Percentiles rank a stretch among this genome's conserved stretches.
Conservation (phyloP, 257 asterid species). For the Solanum megistacrolobum region DNA sequence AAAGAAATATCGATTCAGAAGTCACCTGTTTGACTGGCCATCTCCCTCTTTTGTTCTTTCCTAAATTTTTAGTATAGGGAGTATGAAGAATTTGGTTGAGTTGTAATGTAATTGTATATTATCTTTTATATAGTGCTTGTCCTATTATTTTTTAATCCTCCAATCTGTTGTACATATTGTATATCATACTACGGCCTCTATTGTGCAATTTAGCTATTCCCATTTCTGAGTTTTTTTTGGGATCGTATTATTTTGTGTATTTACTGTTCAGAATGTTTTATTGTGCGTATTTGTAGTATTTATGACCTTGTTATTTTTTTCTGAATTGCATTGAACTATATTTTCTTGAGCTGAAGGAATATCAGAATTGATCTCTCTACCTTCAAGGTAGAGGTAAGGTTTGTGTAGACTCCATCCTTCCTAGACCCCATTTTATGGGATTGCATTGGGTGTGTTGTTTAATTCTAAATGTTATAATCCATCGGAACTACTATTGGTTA, state of each 20-base stretch:
- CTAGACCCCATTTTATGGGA: too few relatives aligned
- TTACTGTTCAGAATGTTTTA: not conserved
- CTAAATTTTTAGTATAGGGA: not conserved
- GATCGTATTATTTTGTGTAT: not conserved
- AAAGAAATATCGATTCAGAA: conserved; percentile 64
- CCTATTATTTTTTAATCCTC: not conserved
- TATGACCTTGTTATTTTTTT: too few relatives aligned
- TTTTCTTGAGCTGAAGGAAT: not conserved
- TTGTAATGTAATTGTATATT: not conserved
- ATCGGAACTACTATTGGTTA: not conserved
- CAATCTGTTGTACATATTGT: not conserved
- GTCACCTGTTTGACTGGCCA: conserved; percentile 19
- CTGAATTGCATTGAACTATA: not conserved
- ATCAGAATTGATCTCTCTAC: not conserved
- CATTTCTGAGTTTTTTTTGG: not conserved
- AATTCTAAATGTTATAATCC: not conserved
- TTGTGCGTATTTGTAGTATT: not conserved
- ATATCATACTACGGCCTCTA: not conserved
- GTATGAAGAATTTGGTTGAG: not conserved
- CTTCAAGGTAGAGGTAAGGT: too few relatives aligned
- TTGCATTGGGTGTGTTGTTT: not conserved
- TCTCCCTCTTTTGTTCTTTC: not conserved
- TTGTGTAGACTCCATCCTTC: not conserved
- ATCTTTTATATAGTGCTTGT: not conserved
- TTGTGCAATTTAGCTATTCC: not conserved